These are phyloP conservation scores for Brasilioporus rufonigricans DNA, from an alignment of 768 basidiomycete genomes.

Conservation along the genomic window DNA sequence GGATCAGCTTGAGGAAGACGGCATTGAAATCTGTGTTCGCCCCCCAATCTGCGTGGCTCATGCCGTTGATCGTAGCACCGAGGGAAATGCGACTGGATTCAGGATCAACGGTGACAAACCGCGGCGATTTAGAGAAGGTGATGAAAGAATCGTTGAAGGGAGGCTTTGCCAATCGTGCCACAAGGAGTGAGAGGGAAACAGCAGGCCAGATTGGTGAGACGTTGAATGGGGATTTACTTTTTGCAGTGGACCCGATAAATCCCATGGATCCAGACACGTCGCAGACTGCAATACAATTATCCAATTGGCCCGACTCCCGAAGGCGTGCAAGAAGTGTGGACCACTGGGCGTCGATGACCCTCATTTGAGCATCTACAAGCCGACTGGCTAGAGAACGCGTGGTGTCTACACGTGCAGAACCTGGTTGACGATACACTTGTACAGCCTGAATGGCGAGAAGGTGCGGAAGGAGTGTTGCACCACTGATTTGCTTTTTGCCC, in stretches of 20 bases:
- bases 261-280: constrained; percentile 81
- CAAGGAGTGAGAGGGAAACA: constrained; percentile 61
- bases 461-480: constrained; percentile 67
- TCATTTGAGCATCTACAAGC: constrained; percentile 34
- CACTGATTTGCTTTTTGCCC: constrained; percentile 56
- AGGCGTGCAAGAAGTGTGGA: constrained; percentile 52
- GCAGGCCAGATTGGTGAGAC: constrained; percentile 56
- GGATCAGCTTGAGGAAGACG: constrained; percentile 60
- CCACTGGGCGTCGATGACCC: constrained; percentile 68
- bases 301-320: constrained; percentile 52
- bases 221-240: constrained; percentile 5
- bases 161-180: constrained; percentile 58
- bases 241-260: neutral
- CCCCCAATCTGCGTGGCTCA: constrained; percentile 42
- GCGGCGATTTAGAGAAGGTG: constrained; percentile 57
- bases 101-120: constrained; percentile 50
- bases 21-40: constrained; percentile 63
- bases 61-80: constrained; percentile 34
- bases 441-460: constrained; percentile 47
- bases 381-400: constrained; percentile 11
- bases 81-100: constrained; percentile 30
- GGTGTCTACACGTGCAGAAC: too few species aligned
- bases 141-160: constrained; percentile 69
- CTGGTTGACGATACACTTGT: neutral
- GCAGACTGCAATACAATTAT: constrained; percentile 64